Base-by-base conservation (phyloP, 2,329 filamentous ascomycete species). In the Purpureocillium takamizusanense region DNA sequence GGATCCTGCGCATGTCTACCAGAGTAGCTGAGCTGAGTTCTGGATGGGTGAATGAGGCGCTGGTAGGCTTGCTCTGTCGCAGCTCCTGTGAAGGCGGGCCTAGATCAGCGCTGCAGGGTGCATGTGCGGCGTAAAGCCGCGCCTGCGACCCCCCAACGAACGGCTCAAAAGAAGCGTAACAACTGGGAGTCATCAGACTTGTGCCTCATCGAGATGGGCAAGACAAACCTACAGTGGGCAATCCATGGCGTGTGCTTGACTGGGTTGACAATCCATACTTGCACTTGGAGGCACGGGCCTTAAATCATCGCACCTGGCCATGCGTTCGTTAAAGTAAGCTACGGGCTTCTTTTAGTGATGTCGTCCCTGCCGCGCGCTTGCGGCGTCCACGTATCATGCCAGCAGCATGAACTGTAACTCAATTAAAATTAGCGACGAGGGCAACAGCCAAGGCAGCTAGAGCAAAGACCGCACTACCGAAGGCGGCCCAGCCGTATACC, bases 1-100 rank as follows among this genome's bases (percentile, higher is more conserved):
- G 23, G 14, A 28, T 14, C 14, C 39, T 44, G 17, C 34, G 21
- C 15, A 41, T 25, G 21, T 25, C 21, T 25, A 25, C 21, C 21
- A 10, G 14, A 35, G 27, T 27, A 31, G 5, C 23, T 38, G 32
- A 7, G 16, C 9, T 29, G 21, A 14, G 21, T 35, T 5, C 17
- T 25, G 7, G 32, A 27, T 38, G 28, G 16, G 8, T 21, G 29
- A 18, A 18, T 41, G 31, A 13, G 21, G 15, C 14, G 21, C 6
- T 25, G 21, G 21, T 25, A 5, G 21, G 21, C 21, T 25, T 25
- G 21, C 10, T 25, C 21, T 25, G 21, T 25, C 21, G 21, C 21
- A 25, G 21, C 21, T 25, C 21, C 21, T 25, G 21, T 25, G 21
- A 25, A 25, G 21, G 21, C 21, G 10, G 21, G 21, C 21, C 21